Conservation (phyloP, 148 eudicot species). For the Linanthus parryae region DNA sequence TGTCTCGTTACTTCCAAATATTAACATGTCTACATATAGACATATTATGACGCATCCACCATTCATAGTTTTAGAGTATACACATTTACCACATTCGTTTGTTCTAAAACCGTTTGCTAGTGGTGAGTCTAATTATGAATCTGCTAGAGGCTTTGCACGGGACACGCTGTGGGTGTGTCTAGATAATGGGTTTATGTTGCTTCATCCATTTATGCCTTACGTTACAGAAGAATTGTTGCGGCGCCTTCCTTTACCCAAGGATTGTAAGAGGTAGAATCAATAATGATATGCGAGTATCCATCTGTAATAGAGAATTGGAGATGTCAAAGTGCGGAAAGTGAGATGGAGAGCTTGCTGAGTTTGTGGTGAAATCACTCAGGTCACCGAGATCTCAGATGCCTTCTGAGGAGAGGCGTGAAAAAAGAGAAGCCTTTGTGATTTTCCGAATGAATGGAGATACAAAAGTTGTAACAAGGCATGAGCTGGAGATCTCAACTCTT, state of each 20-base stretch:
- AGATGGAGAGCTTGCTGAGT: slow-evolving; percentile 72
- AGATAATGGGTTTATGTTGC: slow-evolving; percentile 76
- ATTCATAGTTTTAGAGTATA: no score
- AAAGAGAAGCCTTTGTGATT: slow-evolving; percentile 55
- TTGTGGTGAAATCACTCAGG: slow-evolving; percentile 70
- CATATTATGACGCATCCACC: no score
- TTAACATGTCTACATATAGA: no score
- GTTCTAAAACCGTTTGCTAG: no score
- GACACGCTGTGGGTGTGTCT: slow-evolving; percentile 84
- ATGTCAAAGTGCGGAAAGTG: slow-evolving; percentile 52
- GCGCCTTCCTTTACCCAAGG: slow-evolving; percentile 72
- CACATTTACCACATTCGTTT: no score
- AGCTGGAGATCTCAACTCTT: slow-evolving; percentile 48
- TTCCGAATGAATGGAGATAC: slow-evolving; percentile 41
- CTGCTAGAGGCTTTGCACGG: slow-evolving; percentile 56
- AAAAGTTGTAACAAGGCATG: slow-evolving; percentile 6
- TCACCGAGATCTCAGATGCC: slow-evolving; percentile 74
- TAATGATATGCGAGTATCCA: slow-evolving; percentile 74
- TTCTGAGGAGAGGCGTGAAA: slow-evolving; percentile 67
- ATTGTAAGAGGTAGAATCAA: slow-evolving; percentile 62
- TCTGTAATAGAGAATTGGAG: slow-evolving; percentile 67
- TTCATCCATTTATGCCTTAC: slow-evolving; percentile 95
- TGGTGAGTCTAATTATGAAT: slow-evolving; percentile 36
- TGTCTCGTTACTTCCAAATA: no score
- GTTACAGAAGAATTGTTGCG: slow-evolving; percentile 97